Evolutionary conservation across 2,329 filamentous ascomycete genomes (phyloP).

Genomic region (Fusarium solani-melongenae): DNA sequence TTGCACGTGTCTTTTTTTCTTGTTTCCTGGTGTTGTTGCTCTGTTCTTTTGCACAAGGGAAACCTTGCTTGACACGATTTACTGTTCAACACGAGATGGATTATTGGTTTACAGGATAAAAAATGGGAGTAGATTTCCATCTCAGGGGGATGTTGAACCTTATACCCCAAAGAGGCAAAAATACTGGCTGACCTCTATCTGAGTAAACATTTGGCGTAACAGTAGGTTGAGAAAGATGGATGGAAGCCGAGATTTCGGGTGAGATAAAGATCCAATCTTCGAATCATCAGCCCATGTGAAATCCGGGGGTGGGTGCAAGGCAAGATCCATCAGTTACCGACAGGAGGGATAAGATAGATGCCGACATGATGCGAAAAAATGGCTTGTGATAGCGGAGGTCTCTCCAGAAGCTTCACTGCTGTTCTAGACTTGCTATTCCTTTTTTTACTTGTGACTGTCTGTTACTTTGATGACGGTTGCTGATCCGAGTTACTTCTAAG

Average conservation of each 20-base stretch:
- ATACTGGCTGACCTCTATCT: neutral
- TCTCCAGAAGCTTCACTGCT: neutral
- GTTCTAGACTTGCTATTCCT: neutral
- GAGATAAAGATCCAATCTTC: slow-evolving; percentile 15
- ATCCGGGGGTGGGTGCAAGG: slow-evolving; percentile 33
- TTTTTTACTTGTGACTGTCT: neutral
- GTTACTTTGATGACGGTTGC: slow-evolving; percentile 7
- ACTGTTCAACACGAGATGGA: slow-evolving; percentile 14
- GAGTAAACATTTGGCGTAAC: slow-evolving; percentile 20
- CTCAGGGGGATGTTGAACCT: neutral
- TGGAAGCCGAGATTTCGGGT: neutral
- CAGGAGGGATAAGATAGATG: neutral
- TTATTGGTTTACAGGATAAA: neutral
- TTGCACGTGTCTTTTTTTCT: slow-evolving; percentile 31
- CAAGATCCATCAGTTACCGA: neutral
- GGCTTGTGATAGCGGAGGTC: slow-evolving; percentile 23
- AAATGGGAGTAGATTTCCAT: neutral
- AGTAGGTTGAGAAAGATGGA: slow-evolving; percentile 3
- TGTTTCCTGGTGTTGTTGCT: neutral
- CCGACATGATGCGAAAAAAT: slow-evolving; percentile 1
- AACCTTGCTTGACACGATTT: slow-evolving; percentile 6
- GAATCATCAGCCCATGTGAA: slow-evolving; percentile 33
- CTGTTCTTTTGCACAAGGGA: slow-evolving; percentile 9
- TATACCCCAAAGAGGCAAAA: neutral
- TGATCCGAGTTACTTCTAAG: neutral